These are phyloP conservation scores for Fusarium cyanostomum DNA, from an alignment of 2,329 filamentous ascomycete species.

Conservation along the genomic window DNA sequence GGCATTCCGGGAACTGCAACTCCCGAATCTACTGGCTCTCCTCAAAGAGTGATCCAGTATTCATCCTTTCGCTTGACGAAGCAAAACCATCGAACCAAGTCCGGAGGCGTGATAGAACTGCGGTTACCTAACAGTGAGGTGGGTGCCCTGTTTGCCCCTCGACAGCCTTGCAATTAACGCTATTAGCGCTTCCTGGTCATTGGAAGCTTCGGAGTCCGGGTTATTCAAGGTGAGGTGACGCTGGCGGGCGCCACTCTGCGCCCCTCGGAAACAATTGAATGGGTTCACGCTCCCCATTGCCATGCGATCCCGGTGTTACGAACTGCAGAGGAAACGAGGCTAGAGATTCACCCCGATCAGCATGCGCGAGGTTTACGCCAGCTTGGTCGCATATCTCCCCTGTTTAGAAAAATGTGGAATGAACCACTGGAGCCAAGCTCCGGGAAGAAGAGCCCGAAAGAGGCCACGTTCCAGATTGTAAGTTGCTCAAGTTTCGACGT, in stretches of 20 bases:
- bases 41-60: conserved; percentile 45
- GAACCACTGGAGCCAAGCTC: conserved; percentile 45
- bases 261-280: conserved; percentile 57
- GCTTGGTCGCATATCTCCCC: conserved; percentile 69
- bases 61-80: conserved; percentile 59
- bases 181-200: conserved; percentile 68
- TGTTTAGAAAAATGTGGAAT: conserved; percentile 75
- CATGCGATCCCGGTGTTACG: conserved; percentile 75
- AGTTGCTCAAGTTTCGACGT: conserved; percentile 24
- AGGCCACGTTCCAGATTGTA: conserved; percentile 61
- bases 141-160: conserved; percentile 7
- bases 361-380: conserved; percentile 58
- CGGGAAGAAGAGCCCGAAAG: conserved; percentile 28
- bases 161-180: conserved; percentile 28
- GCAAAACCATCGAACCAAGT: conserved; percentile 53
- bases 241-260: conserved; percentile 72
- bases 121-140: conserved; percentile 62
- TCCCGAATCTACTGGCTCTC: conserved; percentile 3
- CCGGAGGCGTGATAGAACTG: conserved; percentile 54
- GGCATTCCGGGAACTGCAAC: neutral
- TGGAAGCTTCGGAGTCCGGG: conserved; percentile 73
- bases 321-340: conserved; percentile 57
- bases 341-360: conserved; percentile 67
- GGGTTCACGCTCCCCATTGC: conserved; percentile 73
- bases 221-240: conserved; percentile 69